Evolutionary conservation across 208 protist genomes (phyloP).

Genomic region (Balamuthia mandrillaris): DNA sequence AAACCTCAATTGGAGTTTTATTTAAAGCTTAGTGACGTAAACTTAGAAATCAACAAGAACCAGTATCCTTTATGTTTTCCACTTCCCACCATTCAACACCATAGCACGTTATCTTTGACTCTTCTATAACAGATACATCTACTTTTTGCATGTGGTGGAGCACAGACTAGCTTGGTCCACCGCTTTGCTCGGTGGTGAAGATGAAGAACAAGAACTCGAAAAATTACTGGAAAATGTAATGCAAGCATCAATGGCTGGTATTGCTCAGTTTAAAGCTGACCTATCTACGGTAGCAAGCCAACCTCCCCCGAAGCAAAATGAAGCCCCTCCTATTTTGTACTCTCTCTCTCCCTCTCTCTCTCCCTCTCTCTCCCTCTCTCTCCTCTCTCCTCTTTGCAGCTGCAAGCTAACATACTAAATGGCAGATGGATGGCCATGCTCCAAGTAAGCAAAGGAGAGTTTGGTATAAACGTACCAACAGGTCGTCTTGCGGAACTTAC

Average conservation of each 20-base stretch:
- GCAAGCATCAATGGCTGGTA: not conserved
- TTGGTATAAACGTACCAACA: not conserved
- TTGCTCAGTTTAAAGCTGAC: not conserved
- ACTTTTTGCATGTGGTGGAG: slow-evolving; percentile 1
- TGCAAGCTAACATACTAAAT: too few species aligned
- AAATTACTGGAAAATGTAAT: not conserved
- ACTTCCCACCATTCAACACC: too few species aligned
- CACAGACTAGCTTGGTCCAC: slow-evolving; percentile 8
- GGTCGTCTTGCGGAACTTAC: not conserved
- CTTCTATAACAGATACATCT: not conserved
- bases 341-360: not conserved
- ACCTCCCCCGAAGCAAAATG: too few species aligned
- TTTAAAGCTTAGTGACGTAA: not conserved
- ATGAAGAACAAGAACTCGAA: not conserved
- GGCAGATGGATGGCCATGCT: slow-evolving; percentile 20
- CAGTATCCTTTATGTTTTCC: not conserved
- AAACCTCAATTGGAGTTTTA: slow-evolving; percentile 26
- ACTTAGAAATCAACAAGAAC: slow-evolving; percentile 4
- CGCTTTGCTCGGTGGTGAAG: not conserved
- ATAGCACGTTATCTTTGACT: too few species aligned
- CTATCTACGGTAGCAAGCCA: not conserved
- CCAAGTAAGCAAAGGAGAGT: not conserved
- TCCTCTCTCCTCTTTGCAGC: too few species aligned
- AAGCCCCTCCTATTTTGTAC: slow-evolving; percentile 23
- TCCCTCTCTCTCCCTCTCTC: too few species aligned